Evolutionary conservation across 2,329 filamentous ascomycete genomes (phyloP), one percentile per base, ranked within the genome.

Genomic region (Herpotrichia juniperi): DNA sequence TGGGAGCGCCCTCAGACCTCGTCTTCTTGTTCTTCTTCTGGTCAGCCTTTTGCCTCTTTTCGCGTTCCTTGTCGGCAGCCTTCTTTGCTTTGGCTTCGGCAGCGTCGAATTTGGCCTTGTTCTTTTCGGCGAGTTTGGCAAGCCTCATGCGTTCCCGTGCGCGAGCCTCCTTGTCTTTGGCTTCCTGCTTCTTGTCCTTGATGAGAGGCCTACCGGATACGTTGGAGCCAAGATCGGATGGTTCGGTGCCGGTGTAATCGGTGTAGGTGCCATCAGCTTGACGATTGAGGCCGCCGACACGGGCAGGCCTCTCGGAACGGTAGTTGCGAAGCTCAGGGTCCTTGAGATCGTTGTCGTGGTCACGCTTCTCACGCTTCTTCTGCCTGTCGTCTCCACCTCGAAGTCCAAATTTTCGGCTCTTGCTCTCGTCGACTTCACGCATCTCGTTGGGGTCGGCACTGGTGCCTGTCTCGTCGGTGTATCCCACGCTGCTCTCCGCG

Each of bases 261-360:
- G 91, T 96, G 59, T 85, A 79, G 53, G 86, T 89, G 54, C 87
- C 89, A 62, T 97, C 93, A 37, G 87, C 82, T 61, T 89, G 81
- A 64, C 88, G 87, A 76, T 97, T 97, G 72, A 97, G 78, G 17
- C 93, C 93, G 30, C 93, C 93, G 1, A 97, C 92, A 46, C 89
- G 84, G 0, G 93, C 93, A 1, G 91, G 80, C 72, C 88, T 90
- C 77, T 97, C 93, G 67, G 91, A 83, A 21, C 93, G 89, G 79
- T 97, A 97, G 28, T 85, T 85, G 52, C 88, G 85, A 50, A 97
- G 84, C 54, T 94, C 88, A 42, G 74, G 74, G 60, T 82, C 79
- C 34, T 68, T 50, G 71, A 75, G 54, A 63, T 82, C 79, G 62
- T 83, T 81, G 69, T 82, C 81, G 51, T 80, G 76, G 58, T 81